These are phyloP conservation scores for Colletotrichum kahawae DNA, from an alignment of 2,329 filamentous ascomycete genomes.

Conservation along the genomic window DNA sequence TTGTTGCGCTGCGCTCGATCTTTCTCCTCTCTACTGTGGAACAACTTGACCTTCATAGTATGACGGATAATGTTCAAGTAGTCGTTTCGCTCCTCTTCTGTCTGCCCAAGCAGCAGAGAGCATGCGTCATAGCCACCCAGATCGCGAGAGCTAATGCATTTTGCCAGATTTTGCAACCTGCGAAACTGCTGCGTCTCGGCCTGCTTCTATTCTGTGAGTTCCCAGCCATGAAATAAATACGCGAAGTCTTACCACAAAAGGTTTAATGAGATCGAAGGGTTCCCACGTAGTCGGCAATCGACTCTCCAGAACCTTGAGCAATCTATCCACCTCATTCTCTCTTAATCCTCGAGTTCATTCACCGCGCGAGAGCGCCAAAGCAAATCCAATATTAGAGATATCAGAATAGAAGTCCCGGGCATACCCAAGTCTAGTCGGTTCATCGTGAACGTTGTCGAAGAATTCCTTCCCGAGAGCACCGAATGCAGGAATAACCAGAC, in stretches of 20 bases:
- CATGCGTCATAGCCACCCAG: neutral
- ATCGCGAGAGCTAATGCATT: neutral
- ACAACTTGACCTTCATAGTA: neutral
- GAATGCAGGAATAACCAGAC: neutral
- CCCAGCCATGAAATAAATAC: neutral
- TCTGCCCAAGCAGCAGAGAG: neutral
- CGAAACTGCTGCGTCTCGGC: neutral
- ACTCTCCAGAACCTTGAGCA: neutral
- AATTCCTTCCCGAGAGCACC: neutral
- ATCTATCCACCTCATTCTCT: neutral
- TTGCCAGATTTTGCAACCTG: neutral
- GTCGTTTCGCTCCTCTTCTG: neutral
- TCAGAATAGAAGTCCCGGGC: neutral
- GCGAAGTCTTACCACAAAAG: neutral
- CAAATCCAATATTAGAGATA: neutral
- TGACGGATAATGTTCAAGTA: neutral
- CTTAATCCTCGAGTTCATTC: neutral
- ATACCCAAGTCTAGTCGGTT: neutral
- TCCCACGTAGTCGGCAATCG: neutral
- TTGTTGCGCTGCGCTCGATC: neutral
- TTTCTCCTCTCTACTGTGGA: neutral
- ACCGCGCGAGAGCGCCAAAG: neutral
- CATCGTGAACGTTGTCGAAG: neutral
- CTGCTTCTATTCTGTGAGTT: neutral
- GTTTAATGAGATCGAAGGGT: neutral